Base-by-base conservation (phyloP, 2,329 filamentous ascomycete species). In the Aspergillus ibericus region DNA sequence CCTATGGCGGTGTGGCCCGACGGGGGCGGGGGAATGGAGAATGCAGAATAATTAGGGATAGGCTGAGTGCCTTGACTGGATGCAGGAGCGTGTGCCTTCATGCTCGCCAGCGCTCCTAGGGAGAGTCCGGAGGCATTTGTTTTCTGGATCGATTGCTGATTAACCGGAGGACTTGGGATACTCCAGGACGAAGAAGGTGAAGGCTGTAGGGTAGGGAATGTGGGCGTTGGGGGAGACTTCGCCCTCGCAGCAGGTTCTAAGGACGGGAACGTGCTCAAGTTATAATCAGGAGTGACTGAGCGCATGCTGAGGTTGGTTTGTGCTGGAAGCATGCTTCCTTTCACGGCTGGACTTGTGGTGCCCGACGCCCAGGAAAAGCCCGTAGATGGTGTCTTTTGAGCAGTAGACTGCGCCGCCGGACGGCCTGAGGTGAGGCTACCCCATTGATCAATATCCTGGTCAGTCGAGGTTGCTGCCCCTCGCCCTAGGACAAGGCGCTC, bases 401-500 rank as follows among this genome's bases (percentile, higher is more conserved):
- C 62, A 51, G 66, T 63, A 44, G 58, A 57, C 52, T 69, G 72
- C 9, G 67, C 62, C 42, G 72, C 62, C 50, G 72, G 49, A 53
- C 64, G 66, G 63, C 67, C 71, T 60, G 68, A 68, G 61, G 66
- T 72, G 66, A 71, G 64, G 13, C 59, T 66, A 52, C 68, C 69
- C 73, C 72, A 76, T 15, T 69, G 61, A 55, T 72, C 68, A 13
- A 62, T 69, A 54, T 72, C 71, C 25, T 69, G 70, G 51, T 62
- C 65, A 55, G 66, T 70, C n/a, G 70, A 75, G 27, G 70, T 76
- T 48, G 81, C 61, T 5, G 63, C 15, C 7, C 60, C 78, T 56
- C 85, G 86, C 8, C 93, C 93, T 69, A 96, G 92, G 53, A 99
- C 93, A 2, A 99, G 85, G 1, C 85, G 85, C 72, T 96, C 93